Evolutionary conservation across 73 alveolate genomes (phyloP).

Genomic region (Paraurostyla sp.): DNA sequence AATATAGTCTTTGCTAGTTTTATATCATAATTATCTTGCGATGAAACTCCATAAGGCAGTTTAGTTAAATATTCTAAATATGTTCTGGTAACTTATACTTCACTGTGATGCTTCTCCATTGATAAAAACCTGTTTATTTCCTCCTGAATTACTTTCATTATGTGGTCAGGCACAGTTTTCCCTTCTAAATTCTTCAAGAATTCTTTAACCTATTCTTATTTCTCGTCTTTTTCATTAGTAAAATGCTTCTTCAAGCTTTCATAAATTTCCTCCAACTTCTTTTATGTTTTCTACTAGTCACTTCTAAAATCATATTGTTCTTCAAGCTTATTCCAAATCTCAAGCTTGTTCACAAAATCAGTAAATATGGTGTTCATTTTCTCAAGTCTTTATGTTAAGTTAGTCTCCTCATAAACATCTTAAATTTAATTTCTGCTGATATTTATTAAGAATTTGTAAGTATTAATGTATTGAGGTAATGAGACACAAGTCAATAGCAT

Average conservation of each 20-base stretch:
- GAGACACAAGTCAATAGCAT: constrained; percentile 67
- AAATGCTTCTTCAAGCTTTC: constrained; percentile 72
- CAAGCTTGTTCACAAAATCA: constrained; percentile 70
- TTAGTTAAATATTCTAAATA: constrained; percentile 87
- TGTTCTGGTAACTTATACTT: constrained; percentile 74
- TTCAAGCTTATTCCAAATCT: constrained; percentile 71
- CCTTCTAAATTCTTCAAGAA: constrained; percentile 72
- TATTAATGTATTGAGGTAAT: constrained; percentile 67
- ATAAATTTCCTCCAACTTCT: constrained; percentile 77
- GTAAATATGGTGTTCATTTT: constrained; percentile 62
- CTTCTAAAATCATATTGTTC: constrained; percentile 70
- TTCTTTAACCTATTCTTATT: constrained; percentile 56
- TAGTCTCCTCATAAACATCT: constrained; percentile 57
- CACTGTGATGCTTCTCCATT: constrained; percentile 76
- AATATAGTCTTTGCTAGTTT: constrained; percentile 73
- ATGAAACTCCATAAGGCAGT: constrained; percentile 83
- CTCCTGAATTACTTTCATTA: constrained; percentile 74
- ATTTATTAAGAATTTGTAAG: constrained; percentile 67
- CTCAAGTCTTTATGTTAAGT: constrained; percentile 63
- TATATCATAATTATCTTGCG: constrained; percentile 87
- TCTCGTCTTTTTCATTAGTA: constrained; percentile 76
- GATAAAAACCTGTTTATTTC: constrained; percentile 71
- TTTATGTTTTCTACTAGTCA: constrained; percentile 65
- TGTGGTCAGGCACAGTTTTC: constrained; percentile 76
- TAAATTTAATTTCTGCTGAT: constrained; percentile 49